These are phyloP conservation scores for Perkinsus chesapeaki DNA, from an alignment of 169 alveolate genomes.

Conservation along the genomic window DNA sequence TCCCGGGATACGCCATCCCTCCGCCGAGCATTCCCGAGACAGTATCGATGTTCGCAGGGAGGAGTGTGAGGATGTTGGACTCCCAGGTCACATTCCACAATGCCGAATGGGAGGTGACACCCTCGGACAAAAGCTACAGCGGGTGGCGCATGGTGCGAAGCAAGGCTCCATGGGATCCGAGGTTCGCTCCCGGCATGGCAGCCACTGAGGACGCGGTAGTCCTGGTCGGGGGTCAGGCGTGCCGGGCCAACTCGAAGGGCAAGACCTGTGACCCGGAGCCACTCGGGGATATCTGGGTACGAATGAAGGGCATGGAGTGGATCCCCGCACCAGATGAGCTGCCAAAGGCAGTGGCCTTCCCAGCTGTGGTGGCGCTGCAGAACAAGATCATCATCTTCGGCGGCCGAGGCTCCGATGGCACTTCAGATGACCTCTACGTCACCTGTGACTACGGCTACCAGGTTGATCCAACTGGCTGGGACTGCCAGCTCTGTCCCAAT, in stretches of 20 bases:
- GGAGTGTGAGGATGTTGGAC: neutral
- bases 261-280: neutral
- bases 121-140: neutral
- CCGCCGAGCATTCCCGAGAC: neutral
- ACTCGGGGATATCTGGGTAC: neutral
- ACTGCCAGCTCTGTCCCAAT: neutral
- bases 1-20: neutral
- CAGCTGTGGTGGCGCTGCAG: neutral
- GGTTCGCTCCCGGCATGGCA: neutral
- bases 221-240: neutral
- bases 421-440: neutral
- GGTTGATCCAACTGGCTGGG: neutral
- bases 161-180: neutral
- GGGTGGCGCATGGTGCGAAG: neutral
- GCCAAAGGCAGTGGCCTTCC: neutral
- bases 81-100: neutral
- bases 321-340: neutral
- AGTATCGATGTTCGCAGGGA: neutral
- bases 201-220: neutral
- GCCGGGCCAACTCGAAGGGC: neutral
- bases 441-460: neutral
- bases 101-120: neutral
- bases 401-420: neutral
- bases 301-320: neutral
- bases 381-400: neutral